A percentile compares a stretch with the other conserved stretches of the same genome.
These are phyloP conservation scores for Erucastrum elatum DNA, from an alignment of 345 rosid species.

Conservation along the genomic window DNA sequence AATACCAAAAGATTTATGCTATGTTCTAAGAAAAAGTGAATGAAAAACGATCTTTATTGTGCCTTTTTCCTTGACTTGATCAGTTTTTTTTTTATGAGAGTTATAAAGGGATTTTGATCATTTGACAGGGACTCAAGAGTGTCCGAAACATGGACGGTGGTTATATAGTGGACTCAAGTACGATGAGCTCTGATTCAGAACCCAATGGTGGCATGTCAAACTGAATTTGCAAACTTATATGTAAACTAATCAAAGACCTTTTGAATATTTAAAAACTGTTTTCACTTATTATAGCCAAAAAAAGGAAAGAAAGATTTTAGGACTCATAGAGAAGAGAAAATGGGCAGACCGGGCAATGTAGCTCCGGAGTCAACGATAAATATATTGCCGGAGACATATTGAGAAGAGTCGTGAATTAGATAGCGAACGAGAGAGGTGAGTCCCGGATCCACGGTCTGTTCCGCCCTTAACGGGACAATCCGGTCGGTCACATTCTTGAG, in stretches of 20 bases:
- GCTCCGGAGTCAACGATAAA: background rate
- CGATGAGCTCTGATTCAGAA: slow-evolving; percentile 36
- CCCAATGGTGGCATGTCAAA: background rate
- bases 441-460: background rate
- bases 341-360: background rate
- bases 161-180: slow-evolving; percentile 41
- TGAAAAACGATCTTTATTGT: background rate
- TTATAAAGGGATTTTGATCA: background rate
- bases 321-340: background rate
- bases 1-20: slow-evolving; percentile 26
- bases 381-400: background rate
- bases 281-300: background rate
- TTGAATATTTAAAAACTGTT: background rate
- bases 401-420: background rate
- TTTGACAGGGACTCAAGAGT: slow-evolving; percentile 62
- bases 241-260: background rate
- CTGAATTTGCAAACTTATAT: background rate
- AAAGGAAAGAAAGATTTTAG: too few relatives aligned
- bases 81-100: background rate
- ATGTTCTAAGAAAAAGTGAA: background rate
- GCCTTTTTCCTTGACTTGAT: background rate
- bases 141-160: slow-evolving; percentile 84
- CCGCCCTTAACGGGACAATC: background rate
- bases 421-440: background rate
- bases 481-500: background rate